Conservation (phyloP, 2,329 filamentous ascomycete genomes). For the Talaromyces sp. region DNA sequence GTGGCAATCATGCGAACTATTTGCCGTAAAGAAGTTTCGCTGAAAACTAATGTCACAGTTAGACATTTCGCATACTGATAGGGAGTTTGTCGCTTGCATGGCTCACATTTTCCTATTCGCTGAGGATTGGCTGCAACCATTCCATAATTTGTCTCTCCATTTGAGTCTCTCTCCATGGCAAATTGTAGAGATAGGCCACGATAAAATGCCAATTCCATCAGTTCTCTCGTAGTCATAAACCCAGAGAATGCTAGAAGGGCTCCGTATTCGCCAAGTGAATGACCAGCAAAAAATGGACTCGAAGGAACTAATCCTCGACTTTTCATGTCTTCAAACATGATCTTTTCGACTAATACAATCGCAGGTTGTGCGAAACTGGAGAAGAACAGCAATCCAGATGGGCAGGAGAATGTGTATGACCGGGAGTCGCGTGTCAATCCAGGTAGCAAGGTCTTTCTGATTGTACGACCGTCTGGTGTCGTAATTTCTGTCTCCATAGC, state of each 20-base stretch:
- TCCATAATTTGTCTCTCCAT: slow-evolving; percentile 85
- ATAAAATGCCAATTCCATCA: slow-evolving; percentile 99
- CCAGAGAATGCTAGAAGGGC: slow-evolving; percentile 92
- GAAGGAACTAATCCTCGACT: slow-evolving; percentile 91
- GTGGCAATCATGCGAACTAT: slow-evolving; percentile 93
- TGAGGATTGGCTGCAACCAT: slow-evolving; percentile 99
- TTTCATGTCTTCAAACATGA: slow-evolving; percentile 98
- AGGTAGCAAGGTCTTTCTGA: slow-evolving; percentile 99
- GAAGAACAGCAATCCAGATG: slow-evolving; percentile 87
- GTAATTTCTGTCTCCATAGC: slow-evolving; percentile 68
- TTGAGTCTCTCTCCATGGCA: slow-evolving; percentile 72
- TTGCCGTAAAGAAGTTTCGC: slow-evolving; percentile 53
- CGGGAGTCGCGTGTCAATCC: slow-evolving; percentile 87
- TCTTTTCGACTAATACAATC: slow-evolving; percentile 98
- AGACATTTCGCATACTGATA: not conserved
- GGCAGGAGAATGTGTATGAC: slow-evolving; percentile 95
- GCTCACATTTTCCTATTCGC: slow-evolving; percentile 86
- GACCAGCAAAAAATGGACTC: slow-evolving; percentile 95
- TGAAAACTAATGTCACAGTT: not conserved
- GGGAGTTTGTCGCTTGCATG: not conserved
- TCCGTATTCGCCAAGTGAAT: slow-evolving; percentile 97
- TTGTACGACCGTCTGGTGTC: slow-evolving; percentile 72
- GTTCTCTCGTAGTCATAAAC: slow-evolving; percentile 96
- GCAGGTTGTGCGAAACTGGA: slow-evolving; percentile 98
- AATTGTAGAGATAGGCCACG: slow-evolving; percentile 99